These are phyloP conservation scores for Cyclocybe aegerita DNA, from an alignment of 768 basidiomycete species.

Conservation along the genomic window DNA sequence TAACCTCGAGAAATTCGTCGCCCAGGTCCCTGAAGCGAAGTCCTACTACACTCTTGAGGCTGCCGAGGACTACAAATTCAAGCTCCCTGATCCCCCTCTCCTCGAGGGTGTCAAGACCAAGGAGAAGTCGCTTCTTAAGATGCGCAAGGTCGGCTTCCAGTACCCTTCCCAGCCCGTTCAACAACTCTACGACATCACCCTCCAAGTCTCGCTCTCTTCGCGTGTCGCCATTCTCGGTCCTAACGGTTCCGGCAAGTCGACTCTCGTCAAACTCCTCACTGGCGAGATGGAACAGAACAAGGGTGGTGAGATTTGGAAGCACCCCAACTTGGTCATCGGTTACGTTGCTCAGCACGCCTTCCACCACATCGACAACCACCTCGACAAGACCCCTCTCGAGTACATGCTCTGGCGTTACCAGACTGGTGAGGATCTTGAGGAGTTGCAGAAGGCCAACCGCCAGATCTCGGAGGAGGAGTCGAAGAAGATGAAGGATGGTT, in stretches of 20 bases:
- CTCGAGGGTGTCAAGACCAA: constrained; percentile 99
- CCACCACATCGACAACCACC: constrained; percentile 98
- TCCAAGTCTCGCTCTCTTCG: constrained; percentile 96
- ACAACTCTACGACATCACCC: constrained; percentile 91
- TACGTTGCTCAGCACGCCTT: constrained; percentile 99
- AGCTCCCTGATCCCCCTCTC: constrained; percentile 94
- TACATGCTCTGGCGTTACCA: constrained; percentile 99
- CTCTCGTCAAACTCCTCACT: constrained; percentile 94
- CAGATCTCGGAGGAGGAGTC: constrained; percentile 85
- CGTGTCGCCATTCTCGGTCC: constrained; percentile 98
- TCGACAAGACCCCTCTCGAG: constrained; percentile 98
- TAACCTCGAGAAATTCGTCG: constrained; percentile 93
- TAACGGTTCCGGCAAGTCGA: constrained; percentile 98
- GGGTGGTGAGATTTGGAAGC: constrained; percentile 98
- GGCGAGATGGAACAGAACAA: constrained; percentile 96
- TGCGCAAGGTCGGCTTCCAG: constrained; percentile 98
- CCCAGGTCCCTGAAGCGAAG: constrained; percentile 94
- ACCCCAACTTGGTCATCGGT: constrained; percentile 98
- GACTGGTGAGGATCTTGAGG: constrained; percentile 98
- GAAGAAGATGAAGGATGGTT: constrained; percentile 97
- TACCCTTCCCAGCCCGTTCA: constrained; percentile 85
- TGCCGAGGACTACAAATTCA: constrained; percentile 97
- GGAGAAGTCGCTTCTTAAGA: constrained; percentile 95
- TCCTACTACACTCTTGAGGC: constrained; percentile 97
- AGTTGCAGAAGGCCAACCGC: constrained; percentile 89